Evolutionary conservation across 371 early-diverging fungal genomes (phyloP).

Genomic region (Cokeromyces recurvatus): DNA sequence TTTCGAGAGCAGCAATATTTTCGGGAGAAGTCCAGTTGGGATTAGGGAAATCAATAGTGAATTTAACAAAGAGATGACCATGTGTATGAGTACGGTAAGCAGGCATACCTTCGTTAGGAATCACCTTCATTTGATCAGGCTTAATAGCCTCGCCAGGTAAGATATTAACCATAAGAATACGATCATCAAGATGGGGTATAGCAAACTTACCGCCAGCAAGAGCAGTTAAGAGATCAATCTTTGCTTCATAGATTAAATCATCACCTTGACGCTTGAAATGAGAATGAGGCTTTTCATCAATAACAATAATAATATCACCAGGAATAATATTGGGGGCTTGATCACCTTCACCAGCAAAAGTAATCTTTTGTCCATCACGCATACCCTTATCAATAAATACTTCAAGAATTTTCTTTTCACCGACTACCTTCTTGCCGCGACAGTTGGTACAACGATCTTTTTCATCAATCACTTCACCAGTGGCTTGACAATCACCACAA

Average conservation of each 20-base stretch:
- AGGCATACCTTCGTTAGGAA: slow-evolving; percentile 93
- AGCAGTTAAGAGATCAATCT: slow-evolving; percentile 91
- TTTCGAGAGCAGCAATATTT: slow-evolving; percentile 60
- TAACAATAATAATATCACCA: slow-evolving; percentile 87
- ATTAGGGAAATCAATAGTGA: slow-evolving; percentile 87
- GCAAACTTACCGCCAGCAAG: slow-evolving; percentile 89
- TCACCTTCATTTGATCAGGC: slow-evolving; percentile 71
- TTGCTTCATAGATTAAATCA: slow-evolving; percentile 74
- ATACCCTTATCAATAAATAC: slow-evolving; percentile 92
- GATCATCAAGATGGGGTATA: slow-evolving; percentile 88
- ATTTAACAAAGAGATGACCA: slow-evolving; percentile 88
- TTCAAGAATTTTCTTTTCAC: slow-evolving; percentile 80
- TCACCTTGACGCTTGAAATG: slow-evolving; percentile 89
- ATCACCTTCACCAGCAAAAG: slow-evolving; percentile 90
- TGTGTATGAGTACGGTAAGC: slow-evolving; percentile 84
- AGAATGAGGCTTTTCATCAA: slow-evolving; percentile 86
- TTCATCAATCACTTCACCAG: slow-evolving; percentile 82
- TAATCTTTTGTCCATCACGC: slow-evolving; percentile 93
- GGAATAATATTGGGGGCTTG: slow-evolving; percentile 68
- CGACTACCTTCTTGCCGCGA: slow-evolving; percentile 76
- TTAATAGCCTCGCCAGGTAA: slow-evolving; percentile 92
- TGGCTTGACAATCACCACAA: slow-evolving; percentile 86
- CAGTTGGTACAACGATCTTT: slow-evolving; percentile 88
- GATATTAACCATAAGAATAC: slow-evolving; percentile 79
- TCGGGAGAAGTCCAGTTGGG: slow-evolving; percentile 73